Evolutionary conservation across 2,329 filamentous ascomycete species (phyloP), one percentile per base, ranked within the genome.

Genomic region (Rhynchosporium secalis): DNA sequence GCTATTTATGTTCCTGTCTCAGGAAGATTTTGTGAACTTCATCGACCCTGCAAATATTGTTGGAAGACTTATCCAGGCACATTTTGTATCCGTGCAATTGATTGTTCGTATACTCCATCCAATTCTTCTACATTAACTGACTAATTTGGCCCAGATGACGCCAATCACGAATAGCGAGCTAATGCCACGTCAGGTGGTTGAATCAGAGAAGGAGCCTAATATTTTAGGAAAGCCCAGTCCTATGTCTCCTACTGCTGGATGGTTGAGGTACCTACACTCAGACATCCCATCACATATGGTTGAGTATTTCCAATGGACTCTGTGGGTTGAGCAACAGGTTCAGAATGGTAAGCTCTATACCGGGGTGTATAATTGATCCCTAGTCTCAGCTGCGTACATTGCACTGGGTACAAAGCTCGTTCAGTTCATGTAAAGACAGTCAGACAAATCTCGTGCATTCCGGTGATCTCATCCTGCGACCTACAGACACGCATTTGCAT

Each of bases 61-160:
- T 0, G 65, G 69, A 13, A 66, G 65, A 55, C 61, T 71, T 5
- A 59, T 72, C 2, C 66, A 68, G 55, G 62, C 70, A 13, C 69
- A 72, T 56, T 69, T 72, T n/a, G 63, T 70, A 1, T 66, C 69
- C 1, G 41, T 71, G 38, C 69, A 71, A 58, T 29, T 69, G 3
- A 67, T 67, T 48, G 55, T 57, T 43, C 33, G 55, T 57, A 3
- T 26, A 2, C 15, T 8, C 33, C 20, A 20, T 26, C 15, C 3
- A 10, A 8, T 38, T 6, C 3, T 20, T 15, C 8, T 26, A 2
- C 1, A 3, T 5, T 4, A 12, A 47, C 2, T 20, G 13, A 36
- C 41, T 47, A 26, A 57, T 31, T 20, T 7, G 9, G 7, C 9
- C 29, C n/a, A 57, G 55, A 71, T 71, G 69, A 68, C 64, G 9